These are phyloP conservation scores for Aleurites moluccanus DNA, from an alignment of 441 rosid species.

Conservation along the genomic window DNA sequence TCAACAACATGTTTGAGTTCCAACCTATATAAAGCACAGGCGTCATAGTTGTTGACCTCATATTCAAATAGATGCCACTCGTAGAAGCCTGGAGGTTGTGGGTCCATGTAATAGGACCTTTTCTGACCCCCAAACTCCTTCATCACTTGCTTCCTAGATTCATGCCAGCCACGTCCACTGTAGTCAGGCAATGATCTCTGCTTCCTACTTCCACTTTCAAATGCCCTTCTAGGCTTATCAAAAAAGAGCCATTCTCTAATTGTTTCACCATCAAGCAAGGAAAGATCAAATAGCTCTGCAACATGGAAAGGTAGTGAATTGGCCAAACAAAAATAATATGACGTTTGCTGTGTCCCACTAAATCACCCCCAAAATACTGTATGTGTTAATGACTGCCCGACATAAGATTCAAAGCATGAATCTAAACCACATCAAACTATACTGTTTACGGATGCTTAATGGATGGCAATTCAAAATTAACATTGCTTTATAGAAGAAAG, in stretches of 20 bases:
- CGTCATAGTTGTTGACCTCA: constrained; percentile 77
- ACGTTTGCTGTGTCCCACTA: background rate
- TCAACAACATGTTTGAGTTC: constrained; percentile 81
- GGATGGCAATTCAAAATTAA: background rate
- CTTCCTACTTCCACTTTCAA: constrained; percentile 93
- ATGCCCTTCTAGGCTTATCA: constrained; percentile 91
- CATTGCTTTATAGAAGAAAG: background rate
- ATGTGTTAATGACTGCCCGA: background rate
- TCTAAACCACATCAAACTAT: background rate
- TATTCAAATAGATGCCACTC: constrained; percentile 96
- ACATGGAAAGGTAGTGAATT: constrained; percentile 15
- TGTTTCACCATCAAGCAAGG: constrained; percentile 74
- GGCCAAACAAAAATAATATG: constrained; percentile 7
- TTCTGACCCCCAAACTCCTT: constrained; percentile 82
- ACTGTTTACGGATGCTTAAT: background rate
- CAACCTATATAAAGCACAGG: constrained; percentile 77
- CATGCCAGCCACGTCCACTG: constrained; percentile 96
- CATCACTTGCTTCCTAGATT: constrained; percentile 91
- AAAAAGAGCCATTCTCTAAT: constrained; percentile 97
- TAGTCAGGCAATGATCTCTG: constrained; percentile 96
- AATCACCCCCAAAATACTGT: background rate
- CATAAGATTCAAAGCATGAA: background rate
- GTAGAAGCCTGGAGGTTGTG: constrained; percentile 75
- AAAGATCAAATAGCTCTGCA: constrained; percentile 90
- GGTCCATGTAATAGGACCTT: constrained; percentile 95